Evolutionary conservation across 176 grass and related monocot genomes (phyloP).

Genomic region (Ampelocalamus luodianensis): DNA sequence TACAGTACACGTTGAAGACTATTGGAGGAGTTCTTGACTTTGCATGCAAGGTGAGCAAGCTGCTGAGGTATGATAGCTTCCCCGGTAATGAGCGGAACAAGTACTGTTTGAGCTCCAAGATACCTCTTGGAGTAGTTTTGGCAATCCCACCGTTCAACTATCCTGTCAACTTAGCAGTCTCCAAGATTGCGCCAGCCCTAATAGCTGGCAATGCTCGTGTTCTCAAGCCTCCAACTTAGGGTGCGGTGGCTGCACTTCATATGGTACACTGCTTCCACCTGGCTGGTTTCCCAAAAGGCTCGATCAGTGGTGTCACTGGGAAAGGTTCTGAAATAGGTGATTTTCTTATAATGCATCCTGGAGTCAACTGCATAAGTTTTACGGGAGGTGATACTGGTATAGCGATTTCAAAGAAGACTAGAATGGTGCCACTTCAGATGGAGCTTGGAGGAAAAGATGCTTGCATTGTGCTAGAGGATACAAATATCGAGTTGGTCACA

Average conservation of each 20-base stretch:
- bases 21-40: too few relatives aligned
- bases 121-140: constrained; percentile 95
- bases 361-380: constrained; percentile 97
- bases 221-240: constrained; percentile 94
- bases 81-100: too few relatives aligned
- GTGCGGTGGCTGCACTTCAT: constrained; percentile 93
- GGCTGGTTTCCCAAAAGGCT: constrained; percentile 92
- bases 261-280: constrained; percentile 98
- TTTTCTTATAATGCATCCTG: constrained; percentile 98
- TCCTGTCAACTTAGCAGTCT: constrained; percentile 95
- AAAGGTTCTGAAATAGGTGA: constrained; percentile 99
- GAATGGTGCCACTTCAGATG: constrained; percentile 98
- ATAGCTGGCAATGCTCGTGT: constrained; percentile 96
- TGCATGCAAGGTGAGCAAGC: too few relatives aligned
- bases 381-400: constrained; percentile 97
- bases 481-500: too few relatives aligned
- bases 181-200: constrained; percentile 91
- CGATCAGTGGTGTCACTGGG: constrained; percentile 89
- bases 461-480: constrained; percentile 96
- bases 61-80: too few relatives aligned
- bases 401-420: constrained; percentile 99
- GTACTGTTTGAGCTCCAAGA: too few relatives aligned
- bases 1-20: too few relatives aligned
- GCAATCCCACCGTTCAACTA: constrained; percentile 99
- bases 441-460: constrained; percentile 98